phyloP scores from a whole-genome alignment of 768 basidiomycete genomes.

The Boletellus ananas region DNA sequence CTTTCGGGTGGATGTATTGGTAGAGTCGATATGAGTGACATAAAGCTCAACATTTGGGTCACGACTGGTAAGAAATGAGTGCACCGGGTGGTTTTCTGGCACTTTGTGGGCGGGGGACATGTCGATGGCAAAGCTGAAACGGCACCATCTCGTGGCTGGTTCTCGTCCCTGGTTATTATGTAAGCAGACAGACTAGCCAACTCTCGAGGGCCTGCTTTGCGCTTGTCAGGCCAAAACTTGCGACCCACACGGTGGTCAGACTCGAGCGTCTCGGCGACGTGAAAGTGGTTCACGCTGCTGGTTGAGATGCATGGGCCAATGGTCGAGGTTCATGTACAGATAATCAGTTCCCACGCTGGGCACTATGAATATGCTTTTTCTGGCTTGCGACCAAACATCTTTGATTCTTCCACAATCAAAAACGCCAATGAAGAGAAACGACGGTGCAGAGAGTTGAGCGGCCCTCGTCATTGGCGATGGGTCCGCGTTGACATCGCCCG shows the following conservation, averaged over 20 bases:
- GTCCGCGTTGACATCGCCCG: slow-evolving; percentile 60
- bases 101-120: slow-evolving; percentile 27
- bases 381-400: background rate
- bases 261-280: too few relatives aligned
- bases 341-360: slow-evolving; percentile 22
- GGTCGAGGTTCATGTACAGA: background rate
- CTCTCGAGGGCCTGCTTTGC: background rate
- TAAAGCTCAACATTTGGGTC: slow-evolving; percentile 25
- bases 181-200: slow-evolving; percentile 10
- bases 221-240: background rate
- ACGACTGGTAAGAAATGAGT: slow-evolving; percentile 15
- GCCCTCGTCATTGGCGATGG: slow-evolving; percentile 34
- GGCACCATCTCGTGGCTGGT: background rate
- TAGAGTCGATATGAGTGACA: slow-evolving; percentile 28
- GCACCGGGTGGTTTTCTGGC: slow-evolving; percentile 26
- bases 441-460: slow-evolving; percentile 58
- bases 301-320: too few relatives aligned
- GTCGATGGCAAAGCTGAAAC: background rate
- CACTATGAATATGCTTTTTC: slow-evolving; percentile 4
- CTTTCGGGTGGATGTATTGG: slow-evolving; percentile 19
- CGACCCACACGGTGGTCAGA: too few relatives aligned
- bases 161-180: slow-evolving; percentile 13
- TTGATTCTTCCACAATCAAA: slow-evolving; percentile 48
- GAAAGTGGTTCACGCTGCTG: too few relatives aligned
- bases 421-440: slow-evolving; percentile 50